phyloP scores from a whole-genome alignment of 2,329 filamentous ascomycete genomes.

The Fusarium sp. region DNA sequence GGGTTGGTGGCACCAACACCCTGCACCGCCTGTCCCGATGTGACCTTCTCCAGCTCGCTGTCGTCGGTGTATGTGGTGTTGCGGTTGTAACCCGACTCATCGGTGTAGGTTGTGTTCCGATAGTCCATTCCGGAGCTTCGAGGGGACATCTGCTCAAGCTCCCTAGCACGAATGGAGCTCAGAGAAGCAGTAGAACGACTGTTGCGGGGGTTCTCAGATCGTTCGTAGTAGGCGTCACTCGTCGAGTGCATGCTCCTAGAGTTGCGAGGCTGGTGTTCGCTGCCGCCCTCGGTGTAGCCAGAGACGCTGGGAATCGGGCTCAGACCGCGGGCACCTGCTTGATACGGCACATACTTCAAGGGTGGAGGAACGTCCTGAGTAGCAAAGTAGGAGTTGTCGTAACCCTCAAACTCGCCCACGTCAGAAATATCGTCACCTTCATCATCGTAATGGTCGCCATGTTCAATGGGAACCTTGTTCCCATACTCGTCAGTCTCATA shows the following conservation, averaged over 20 bases:
- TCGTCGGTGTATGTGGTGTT: slow-evolving; percentile 62
- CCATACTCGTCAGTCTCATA: slow-evolving; percentile 60
- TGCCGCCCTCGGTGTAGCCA: slow-evolving; percentile 80
- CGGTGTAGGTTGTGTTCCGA: slow-evolving; percentile 60
- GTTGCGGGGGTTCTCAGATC: slow-evolving; percentile 51
- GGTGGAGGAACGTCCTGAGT: slow-evolving; percentile 73
- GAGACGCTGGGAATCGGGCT: slow-evolving; percentile 95
- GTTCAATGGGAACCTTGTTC: slow-evolving; percentile 54
- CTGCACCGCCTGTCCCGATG: slow-evolving; percentile 76
- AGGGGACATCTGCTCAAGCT: slow-evolving; percentile 63
- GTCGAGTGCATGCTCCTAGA: slow-evolving; percentile 62
- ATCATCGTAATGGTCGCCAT: slow-evolving; percentile 56
- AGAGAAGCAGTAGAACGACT: slow-evolving; percentile 50
- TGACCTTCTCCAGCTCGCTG: slow-evolving; percentile 68
- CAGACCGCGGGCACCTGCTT: slow-evolving; percentile 75
- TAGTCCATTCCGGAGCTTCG: slow-evolving; percentile 68
- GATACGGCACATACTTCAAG: slow-evolving; percentile 74
- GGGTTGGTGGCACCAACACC: slow-evolving; percentile 80
- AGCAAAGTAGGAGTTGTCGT: slow-evolving; percentile 62
- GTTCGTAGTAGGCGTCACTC: slow-evolving; percentile 69
- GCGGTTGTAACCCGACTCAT: slow-evolving; percentile 51
- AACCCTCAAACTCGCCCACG: slow-evolving; percentile 51
- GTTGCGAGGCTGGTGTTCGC: slow-evolving; percentile 67
- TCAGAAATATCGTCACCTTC: slow-evolving; percentile 43
- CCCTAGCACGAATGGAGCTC: slow-evolving; percentile 56